Conservation (phyloP, 768 basidiomycete species). For the Floccularia luteovirens region DNA sequence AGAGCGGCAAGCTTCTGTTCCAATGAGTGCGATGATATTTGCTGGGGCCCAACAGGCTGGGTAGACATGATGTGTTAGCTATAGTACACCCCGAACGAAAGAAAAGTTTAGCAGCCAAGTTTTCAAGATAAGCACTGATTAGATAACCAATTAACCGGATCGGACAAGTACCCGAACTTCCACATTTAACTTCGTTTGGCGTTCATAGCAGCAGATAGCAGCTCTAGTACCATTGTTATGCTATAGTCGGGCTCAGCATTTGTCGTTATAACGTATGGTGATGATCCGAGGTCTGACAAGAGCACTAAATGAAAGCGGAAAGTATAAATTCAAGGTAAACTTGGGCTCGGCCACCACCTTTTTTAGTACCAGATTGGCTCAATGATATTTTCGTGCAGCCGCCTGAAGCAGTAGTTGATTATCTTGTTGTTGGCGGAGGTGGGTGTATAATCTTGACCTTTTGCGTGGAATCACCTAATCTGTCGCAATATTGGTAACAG, state of each 20-base stretch:
- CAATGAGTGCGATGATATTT: conserved; percentile 19
- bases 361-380: neutral
- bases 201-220: neutral
- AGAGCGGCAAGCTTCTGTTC: conserved; percentile 34
- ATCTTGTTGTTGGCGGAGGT: conserved; percentile 88
- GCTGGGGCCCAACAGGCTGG: conserved; percentile 24
- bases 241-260: too few species aligned
- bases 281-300: conserved; percentile 43
- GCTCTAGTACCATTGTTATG: neutral
- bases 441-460: too few species aligned
- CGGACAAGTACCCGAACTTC: neutral
- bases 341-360: neutral
- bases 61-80: conserved; percentile 13
- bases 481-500: conserved; percentile 22
- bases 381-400: conserved; percentile 22
- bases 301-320: conserved; percentile 53
- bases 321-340: conserved; percentile 54
- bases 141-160: conserved; percentile 7
- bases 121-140: conserved; percentile 7
- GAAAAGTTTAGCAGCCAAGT: too few species aligned
- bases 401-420: conserved; percentile 73
- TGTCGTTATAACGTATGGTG: conserved; percentile 15
- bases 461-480: neutral
- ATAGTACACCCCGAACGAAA: too few species aligned
- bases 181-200: neutral